Base-by-base conservation (phyloP, 2,329 filamentous ascomycete species). In the Onygenales sp. region DNA sequence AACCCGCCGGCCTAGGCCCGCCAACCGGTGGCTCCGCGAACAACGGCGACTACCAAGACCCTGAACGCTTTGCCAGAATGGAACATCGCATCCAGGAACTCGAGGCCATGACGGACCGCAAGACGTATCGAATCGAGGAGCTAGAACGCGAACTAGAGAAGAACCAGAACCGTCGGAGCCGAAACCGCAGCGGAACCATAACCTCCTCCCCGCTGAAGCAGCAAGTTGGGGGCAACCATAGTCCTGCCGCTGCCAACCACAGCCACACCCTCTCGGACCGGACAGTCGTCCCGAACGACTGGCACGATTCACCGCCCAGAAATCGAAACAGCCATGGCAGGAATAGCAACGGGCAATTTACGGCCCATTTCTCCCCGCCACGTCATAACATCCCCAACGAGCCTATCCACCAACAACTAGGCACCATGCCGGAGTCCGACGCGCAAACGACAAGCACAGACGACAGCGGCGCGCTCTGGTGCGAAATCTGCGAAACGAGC, bases 401-500 rank as follows among this genome's bases (percentile, higher is more conserved):
- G 9, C 64, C 64, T 33, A 2, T 39, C 17, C 61, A 63, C 48
- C 60, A 58, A 14, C 67, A 65, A n/a, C 58, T 72, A 21, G 67
- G 67, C 58, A 66, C 64, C 27, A 73, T 69, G 69, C 72, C 66
- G 41, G 72, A 71, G 59, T 66, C 67, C 3, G 71, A 72, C 49
- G 63, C 62, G 35, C 65, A 57, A 38, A 59, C 85, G 68, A 87
- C 86, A 39, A 82, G 80, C 32, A 79, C 82, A 21, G 88, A 86
- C 41, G 87, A 90, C 66, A 84, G 78, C 62, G 87, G 83, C 66
- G 81, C 78, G 13, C 78, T 91, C 58, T 95, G 88, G 87, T 97
- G 92, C 71, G 93, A 97, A 72, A 93, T 97, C 57, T 97, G 92
- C 72, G 91, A 96, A 73, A 88, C 87, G 36, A 80, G 82, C 46